Base-by-base conservation (phyloP, 2,329 filamentous ascomycete genomes). In the Colletotrichum falcatum region DNA sequence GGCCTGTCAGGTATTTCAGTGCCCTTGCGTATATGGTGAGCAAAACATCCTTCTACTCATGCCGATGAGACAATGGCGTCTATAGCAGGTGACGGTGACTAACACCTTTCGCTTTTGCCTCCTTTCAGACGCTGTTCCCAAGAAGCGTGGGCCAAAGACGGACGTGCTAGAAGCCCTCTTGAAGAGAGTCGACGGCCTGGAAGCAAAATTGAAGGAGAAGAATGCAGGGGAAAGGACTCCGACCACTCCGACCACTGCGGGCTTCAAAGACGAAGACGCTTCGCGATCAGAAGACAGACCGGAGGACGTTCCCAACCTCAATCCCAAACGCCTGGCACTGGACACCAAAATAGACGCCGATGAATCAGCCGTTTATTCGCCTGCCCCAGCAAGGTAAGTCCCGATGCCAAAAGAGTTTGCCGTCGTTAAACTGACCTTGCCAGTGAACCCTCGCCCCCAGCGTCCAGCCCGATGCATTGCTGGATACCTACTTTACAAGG, bases 61-160 rank as follows among this genome's bases (percentile, higher is more conserved):
- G 35, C 8, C 23, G 20, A 60, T 18, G 20, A 12, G 11, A 33
- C 33, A n/a, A 28, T 23, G 33, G 18, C 23, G 28, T 49, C 26
- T 16, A 23, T 2, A 30, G 12, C 48, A 35, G 26, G 14, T 58
- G 26, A n/a, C 28, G 49, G 58, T 68, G 60, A 65, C 65, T 70
- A 30, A 71, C 44, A 33, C 16, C 11, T 53, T 6, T n/a, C 48
- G 44, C 44, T 18, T 39, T 18, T 54, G 33, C 28, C 44, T 65
- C 63, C 46, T 69, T 39, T 8, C 75, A 95, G 94, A 97, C 83
- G 94, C 94, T 33, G 89, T 96, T 23, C 94, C 94, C 0, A 97
- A 97, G 82, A 97, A 97, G 80, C 87, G 94, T 78, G 94, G 94
- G 0, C 94, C 94, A 3, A 97, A 97, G 81, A 97, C 94, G 35